A percentile compares a stretch with the other conserved stretches of the same genome.
These are phyloP conservation scores for Backusella luteola DNA, from an alignment of 192 early-diverging fungal species.

Conservation along the genomic window DNA sequence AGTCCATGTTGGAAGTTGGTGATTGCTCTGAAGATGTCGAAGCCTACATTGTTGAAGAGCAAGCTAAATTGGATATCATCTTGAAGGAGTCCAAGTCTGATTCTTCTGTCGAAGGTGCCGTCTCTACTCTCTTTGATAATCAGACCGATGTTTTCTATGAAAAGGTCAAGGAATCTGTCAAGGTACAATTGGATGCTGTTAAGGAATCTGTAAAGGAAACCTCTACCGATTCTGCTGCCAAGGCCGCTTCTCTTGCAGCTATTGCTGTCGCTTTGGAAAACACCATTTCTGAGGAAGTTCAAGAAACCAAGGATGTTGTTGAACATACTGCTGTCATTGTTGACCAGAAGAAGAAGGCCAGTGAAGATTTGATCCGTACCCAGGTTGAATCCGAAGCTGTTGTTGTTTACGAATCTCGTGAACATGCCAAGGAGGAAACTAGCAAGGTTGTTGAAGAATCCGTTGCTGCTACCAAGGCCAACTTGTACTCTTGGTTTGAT, in stretches of 20 bases:
- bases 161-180: background rate
- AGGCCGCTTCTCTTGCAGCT: background rate
- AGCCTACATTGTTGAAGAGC: background rate
- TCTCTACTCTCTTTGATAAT: background rate
- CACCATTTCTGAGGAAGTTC: background rate
- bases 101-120: background rate
- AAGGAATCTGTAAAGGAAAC: constrained; percentile 12
- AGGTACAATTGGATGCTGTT: background rate
- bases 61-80: background rate
- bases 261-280: background rate
- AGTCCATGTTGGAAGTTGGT: background rate
- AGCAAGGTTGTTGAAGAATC: background rate
- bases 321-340: background rate
- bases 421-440: constrained; percentile 12
- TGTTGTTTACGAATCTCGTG: constrained; percentile 10
- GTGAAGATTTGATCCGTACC: background rate
- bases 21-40: constrained; percentile 12
- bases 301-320: background rate
- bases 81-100: constrained; percentile 4
- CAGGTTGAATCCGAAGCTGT: background rate
- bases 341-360: background rate
- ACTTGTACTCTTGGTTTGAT: constrained; percentile 9
- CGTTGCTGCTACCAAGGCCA: background rate
- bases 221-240: background rate
- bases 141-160: constrained; percentile 4